phyloP scores from a whole-genome alignment of 73 alveolate genomes.

The Effrenium voratum region DNA sequence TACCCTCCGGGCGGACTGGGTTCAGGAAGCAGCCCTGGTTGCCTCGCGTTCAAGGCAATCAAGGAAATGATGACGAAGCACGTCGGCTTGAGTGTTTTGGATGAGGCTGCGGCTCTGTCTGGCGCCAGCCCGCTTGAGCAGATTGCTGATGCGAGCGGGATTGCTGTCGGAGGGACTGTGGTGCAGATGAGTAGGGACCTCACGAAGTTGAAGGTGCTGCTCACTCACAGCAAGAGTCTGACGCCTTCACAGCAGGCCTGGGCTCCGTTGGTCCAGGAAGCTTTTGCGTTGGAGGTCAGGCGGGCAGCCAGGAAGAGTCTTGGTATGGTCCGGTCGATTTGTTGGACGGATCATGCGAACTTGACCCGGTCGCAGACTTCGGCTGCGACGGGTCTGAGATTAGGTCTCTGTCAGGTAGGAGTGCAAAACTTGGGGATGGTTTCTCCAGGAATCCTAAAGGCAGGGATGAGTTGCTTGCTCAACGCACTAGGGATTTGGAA shows the following conservation, averaged over 20 bases:
- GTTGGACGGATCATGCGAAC: slow-evolving; percentile 69
- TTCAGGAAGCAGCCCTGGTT: neutral
- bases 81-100: neutral
- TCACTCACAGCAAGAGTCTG: neutral
- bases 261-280: slow-evolving; percentile 67
- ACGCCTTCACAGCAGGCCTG: slow-evolving; percentile 50
- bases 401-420: neutral
- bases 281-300: slow-evolving; percentile 52
- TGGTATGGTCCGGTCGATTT: slow-evolving; percentile 13
- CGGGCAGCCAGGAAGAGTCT: neutral
- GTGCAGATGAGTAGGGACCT: slow-evolving; percentile 31
- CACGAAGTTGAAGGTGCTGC: neutral
- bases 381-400: slow-evolving; percentile 27
- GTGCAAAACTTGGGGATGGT: slow-evolving; percentile 18
- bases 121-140: slow-evolving; percentile 14
- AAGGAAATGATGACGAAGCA: neutral
- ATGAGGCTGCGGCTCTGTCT: neutral
- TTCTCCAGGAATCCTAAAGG: neutral
- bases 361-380: slow-evolving; percentile 23
- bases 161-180: slow-evolving; percentile 27
- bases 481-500: slow-evolving; percentile 6
- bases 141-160: slow-evolving; percentile 38
- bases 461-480: neutral
- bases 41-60: slow-evolving; percentile 2
- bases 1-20: slow-evolving; percentile 8